Base-by-base conservation (phyloP, 129 eudicot genomes). In the Artemisia tridentata region DNA sequence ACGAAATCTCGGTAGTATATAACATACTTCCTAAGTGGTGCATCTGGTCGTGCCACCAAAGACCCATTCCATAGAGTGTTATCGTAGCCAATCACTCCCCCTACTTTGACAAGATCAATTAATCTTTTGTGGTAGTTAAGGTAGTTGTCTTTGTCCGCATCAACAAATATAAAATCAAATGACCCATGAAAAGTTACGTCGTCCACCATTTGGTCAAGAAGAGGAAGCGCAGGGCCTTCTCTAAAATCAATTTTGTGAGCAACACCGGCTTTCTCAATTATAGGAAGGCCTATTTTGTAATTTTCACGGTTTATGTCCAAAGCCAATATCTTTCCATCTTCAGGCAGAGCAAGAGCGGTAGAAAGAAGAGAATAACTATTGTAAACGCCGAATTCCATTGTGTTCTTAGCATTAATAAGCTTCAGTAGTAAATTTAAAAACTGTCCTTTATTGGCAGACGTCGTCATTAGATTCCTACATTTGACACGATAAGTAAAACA, bases 371-470 rank as follows among this genome's bases (percentile, higher is more conserved):
- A 81, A 19, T 76, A 72, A 47, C 82, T 82, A 11, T 82, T 81
- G 62, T 65, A 81, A 51, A 81, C 82, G 52, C 80, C 82, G n/a
- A 81, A 77, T 19, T 77, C 82, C 82, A 77, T 68, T 3, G 74
- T 78, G 73, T 68, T 82, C 75, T 71, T 76, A 60, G 81, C 84
- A 20, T 83, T 83, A 31, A 83, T 83, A 7, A 83, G 79, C 51
- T 84, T 84, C 0, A 84, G 51, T 3, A 84, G 79, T 51, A 84
- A 29, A 55, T 71, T 84, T 51, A 84, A 54, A 68, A 84, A 80
- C 7, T 84, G 88, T 55, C 88, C 85, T 80, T 84, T 85, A 78
- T 84, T 85, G 0, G 88, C 88, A 9, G 88, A 84, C 1, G 85
- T 84, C 1, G 88, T 84, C 85, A 84, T 81, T 0, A 84, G 60